Evolutionary conservation across 2,329 filamentous ascomycete genomes (phyloP).

Genomic region (Colletotrichum navitas): DNA sequence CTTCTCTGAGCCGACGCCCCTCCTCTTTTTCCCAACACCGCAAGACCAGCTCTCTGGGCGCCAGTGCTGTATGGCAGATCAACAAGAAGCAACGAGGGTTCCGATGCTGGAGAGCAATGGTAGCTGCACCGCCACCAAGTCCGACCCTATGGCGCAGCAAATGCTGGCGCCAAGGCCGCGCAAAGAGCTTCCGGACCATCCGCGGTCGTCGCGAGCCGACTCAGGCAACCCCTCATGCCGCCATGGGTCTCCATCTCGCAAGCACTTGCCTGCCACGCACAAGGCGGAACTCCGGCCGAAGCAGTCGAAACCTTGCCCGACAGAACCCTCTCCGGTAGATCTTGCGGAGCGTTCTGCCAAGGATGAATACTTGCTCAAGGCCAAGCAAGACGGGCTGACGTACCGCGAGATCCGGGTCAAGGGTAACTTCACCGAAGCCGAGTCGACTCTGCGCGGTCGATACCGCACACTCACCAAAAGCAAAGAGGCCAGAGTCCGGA

Average conservation of each 20-base stretch:
- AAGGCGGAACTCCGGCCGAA: conserved; percentile 31
- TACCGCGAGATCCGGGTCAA: conserved; percentile 73
- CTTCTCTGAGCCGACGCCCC: conserved; percentile 31
- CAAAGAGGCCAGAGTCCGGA: conserved; percentile 72
- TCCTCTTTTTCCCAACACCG: conserved; percentile 25
- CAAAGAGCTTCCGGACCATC: conserved; percentile 36
- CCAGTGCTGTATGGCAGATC: conserved; percentile 16
- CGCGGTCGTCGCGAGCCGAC: conserved; percentile 14
- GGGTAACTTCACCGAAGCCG: conserved; percentile 72
- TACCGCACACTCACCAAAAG: conserved; percentile 75
- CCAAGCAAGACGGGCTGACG: conserved; percentile 68
- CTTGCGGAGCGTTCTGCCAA: conserved; percentile 45
- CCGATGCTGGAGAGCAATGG: conserved; percentile 1
- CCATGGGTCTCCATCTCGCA: conserved; percentile 8
- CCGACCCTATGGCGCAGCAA: not conserved
- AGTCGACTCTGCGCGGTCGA: conserved; percentile 79
- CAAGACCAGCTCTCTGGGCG: conserved; percentile 16
- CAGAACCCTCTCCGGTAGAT: conserved; percentile 5
- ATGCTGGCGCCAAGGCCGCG: conserved; percentile 20
- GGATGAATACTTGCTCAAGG: conserved; percentile 66
- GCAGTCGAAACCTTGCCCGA: conserved; percentile 22
- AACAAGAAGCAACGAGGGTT: not conserved
- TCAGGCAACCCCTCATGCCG: not conserved
- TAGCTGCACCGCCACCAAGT: not conserved
- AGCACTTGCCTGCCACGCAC: not conserved